Conservation (phyloP, 2,329 filamentous ascomycete species). For the Aspergillus sp. region DNA sequence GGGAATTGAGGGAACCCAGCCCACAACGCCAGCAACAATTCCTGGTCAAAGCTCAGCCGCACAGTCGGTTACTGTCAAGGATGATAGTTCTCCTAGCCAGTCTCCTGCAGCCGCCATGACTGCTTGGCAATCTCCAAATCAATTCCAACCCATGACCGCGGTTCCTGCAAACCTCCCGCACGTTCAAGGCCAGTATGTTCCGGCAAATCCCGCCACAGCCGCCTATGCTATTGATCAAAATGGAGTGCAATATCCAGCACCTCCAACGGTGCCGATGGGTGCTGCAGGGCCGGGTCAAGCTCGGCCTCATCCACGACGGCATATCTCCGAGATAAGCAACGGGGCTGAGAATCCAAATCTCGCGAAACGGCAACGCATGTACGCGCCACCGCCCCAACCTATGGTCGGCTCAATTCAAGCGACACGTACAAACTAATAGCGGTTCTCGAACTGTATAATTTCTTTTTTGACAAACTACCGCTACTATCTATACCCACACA, state of each 20-base stretch:
- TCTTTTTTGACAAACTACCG: neutral
- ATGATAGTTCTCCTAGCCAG: slow-evolving; percentile 62
- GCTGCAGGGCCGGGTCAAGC: slow-evolving; percentile 23
- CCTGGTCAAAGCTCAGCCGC: slow-evolving; percentile 51
- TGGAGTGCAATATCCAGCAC: slow-evolving; percentile 40
- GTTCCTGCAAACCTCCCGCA: slow-evolving; percentile 49
- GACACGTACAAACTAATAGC: slow-evolving; percentile 34
- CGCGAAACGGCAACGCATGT: slow-evolving; percentile 61
- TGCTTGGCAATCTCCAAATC: slow-evolving; percentile 64
- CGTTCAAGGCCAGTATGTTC: slow-evolving; percentile 44
- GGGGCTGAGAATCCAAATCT: slow-evolving; percentile 53
- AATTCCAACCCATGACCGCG: slow-evolving; percentile 58
- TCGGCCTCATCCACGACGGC: slow-evolving; percentile 52
- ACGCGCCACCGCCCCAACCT: slow-evolving; percentile 45
- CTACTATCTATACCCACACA: neutral
- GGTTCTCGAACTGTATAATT: slow-evolving; percentile 1
- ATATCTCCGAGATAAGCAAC: slow-evolving; percentile 62
- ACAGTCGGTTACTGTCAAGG: slow-evolving; percentile 54
- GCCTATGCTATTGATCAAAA: slow-evolving; percentile 42
- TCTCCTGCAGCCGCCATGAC: slow-evolving; percentile 59
- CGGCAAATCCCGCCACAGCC: slow-evolving; percentile 38
- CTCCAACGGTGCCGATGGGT: slow-evolving; percentile 37
- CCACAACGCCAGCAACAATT: slow-evolving; percentile 44
- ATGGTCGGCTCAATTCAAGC: slow-evolving; percentile 53
- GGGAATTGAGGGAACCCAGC: slow-evolving; percentile 54